A percentile compares a stretch with the other conserved stretches of the same genome.
Conservation (phyloP, 208 protist genomes). For the Willaertia magna region DNA sequence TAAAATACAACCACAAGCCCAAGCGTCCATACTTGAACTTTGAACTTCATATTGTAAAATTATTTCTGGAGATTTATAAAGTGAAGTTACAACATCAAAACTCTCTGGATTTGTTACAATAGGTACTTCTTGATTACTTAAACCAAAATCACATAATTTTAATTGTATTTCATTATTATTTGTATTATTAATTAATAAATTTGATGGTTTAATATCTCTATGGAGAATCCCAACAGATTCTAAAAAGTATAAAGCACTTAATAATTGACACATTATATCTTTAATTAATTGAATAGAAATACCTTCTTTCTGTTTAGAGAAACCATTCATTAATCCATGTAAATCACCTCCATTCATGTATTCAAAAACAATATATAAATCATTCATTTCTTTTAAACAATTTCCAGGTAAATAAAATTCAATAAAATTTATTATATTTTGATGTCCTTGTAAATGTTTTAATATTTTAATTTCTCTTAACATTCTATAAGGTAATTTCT, state of each 20-base stretch:
- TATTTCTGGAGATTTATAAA: not conserved
- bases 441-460: not conserved
- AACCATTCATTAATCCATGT: not conserved
- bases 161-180: constrained; percentile 26
- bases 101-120: not conserved
- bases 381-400: not conserved
- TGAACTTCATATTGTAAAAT: not conserved
- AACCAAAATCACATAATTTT: not conserved
- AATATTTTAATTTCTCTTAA: not conserved
- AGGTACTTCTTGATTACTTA: not conserved
- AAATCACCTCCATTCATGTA: not conserved
- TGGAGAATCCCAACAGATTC: constrained; percentile 66
- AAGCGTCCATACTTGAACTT: not conserved
- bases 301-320: not conserved
- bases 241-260: constrained; percentile 47
- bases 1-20: not conserved
- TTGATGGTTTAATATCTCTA: constrained; percentile 82
- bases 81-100: not conserved
- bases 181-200: constrained; percentile 54
- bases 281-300: not conserved
- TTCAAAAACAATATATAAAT: not conserved
- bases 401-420: not conserved
- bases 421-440: not conserved
- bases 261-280: constrained; percentile 46
- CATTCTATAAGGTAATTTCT: not conserved